Conservation (phyloP, 495 filamentous ascomycete genomes). For the Xylaria cubensis region DNA sequence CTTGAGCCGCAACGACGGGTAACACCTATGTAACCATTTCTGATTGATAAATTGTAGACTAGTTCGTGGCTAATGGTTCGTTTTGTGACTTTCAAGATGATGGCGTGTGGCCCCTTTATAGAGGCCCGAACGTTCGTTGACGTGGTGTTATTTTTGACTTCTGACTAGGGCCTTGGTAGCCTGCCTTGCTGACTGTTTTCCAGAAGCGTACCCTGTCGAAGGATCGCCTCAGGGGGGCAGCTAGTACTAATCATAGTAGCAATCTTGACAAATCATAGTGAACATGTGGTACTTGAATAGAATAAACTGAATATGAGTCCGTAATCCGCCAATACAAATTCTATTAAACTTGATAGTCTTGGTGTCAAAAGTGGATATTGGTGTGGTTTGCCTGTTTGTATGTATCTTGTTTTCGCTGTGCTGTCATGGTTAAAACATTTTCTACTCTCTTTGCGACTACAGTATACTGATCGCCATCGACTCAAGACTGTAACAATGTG, state of each 20-base stretch:
- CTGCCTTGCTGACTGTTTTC: constrained; percentile 29
- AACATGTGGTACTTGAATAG: background rate
- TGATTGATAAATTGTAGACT: background rate
- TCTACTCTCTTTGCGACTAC: background rate
- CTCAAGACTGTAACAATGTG: background rate
- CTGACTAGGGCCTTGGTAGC: constrained; percentile 15
- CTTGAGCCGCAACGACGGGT: constrained; percentile 15
- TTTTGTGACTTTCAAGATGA: background rate
- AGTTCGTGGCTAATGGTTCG: background rate
- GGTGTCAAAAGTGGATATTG: constrained; percentile 19
- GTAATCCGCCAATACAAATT: constrained; percentile 4
- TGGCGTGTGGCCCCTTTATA: constrained; percentile 6
- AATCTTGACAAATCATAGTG: constrained; percentile 27
- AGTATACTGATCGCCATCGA: background rate
- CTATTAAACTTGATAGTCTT: constrained; percentile 21
- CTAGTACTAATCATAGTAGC: constrained; percentile 28
- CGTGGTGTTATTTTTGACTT: constrained; percentile 12
- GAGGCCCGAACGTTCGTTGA: background rate
- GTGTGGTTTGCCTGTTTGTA: background rate
- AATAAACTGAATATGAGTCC: constrained; percentile 7
- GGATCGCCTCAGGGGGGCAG: constrained; percentile 21
- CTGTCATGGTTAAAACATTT: constrained; percentile 1
- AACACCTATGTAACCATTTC: background rate
- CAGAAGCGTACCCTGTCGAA: constrained; percentile 22
- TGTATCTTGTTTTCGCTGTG: constrained; percentile 6